phyloP scores from a whole-genome alignment of 129 eudicot genomes.

The Erigeron canadensis region DNA sequence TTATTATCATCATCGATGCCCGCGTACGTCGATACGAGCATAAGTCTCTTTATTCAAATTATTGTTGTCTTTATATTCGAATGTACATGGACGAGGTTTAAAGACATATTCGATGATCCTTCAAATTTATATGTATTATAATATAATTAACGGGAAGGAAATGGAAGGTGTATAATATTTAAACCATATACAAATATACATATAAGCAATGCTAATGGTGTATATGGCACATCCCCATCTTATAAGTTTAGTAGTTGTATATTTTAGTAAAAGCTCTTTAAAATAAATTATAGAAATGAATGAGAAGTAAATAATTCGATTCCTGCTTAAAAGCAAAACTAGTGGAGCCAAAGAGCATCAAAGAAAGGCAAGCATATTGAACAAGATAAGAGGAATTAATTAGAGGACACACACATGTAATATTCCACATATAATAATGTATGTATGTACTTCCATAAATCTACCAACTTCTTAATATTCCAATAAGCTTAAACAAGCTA shows the following conservation, averaged over 20 bases:
- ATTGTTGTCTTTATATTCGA: background rate
- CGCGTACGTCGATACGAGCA: background rate
- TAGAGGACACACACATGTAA: too few species aligned
- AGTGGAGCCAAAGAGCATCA: constrained; percentile 54
- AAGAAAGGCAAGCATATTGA: constrained; percentile 34
- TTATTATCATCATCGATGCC: too few species aligned
- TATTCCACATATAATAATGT: constrained; percentile 26
- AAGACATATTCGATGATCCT: constrained; percentile 23
- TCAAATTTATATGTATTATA: background rate
- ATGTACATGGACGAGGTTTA: constrained; percentile 22
- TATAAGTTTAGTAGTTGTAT: background rate
- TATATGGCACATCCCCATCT: too few species aligned
- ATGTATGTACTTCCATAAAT: constrained; percentile 21
- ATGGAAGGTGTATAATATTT: too few species aligned
- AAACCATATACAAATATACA: too few species aligned
- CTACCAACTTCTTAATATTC: constrained; percentile 15
- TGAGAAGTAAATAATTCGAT: constrained; percentile 20
- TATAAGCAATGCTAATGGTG: too few species aligned
- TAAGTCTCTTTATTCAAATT: background rate
- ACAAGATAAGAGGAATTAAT: constrained; percentile 39
- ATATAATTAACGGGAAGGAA: too few species aligned
- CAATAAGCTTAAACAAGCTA: background rate
- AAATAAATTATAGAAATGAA: background rate
- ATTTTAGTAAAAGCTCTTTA: background rate
- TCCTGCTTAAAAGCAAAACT: constrained; percentile 34